These are phyloP conservation scores for Coffea humblotiana DNA, from an alignment of 305 asterid genomes.

Conservation along the genomic window DNA sequence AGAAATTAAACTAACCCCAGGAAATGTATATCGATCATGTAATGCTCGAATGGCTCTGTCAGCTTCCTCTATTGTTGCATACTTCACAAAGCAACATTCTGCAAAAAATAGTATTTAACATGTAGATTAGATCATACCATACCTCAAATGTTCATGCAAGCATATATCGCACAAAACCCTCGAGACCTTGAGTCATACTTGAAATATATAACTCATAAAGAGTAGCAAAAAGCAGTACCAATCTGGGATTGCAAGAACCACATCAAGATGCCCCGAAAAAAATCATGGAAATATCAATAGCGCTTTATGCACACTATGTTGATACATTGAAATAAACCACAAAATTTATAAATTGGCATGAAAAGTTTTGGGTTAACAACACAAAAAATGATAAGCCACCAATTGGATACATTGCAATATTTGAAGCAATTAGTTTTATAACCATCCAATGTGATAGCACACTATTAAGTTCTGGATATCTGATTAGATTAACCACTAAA, in stretches of 20 bases:
- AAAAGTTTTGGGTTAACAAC: not conserved
- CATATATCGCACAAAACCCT: not conserved
- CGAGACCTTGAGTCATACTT: not conserved
- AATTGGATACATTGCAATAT: no score
- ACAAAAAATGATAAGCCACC: not conserved
- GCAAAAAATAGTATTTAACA: constrained; percentile 19
- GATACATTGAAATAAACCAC: not conserved
- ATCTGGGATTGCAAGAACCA: not conserved
- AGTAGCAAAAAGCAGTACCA: not conserved
- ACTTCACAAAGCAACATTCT: constrained; percentile 92
- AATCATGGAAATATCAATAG: constrained; percentile 2
- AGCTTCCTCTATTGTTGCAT: constrained; percentile 65
- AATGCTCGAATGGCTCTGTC: constrained; percentile 66
- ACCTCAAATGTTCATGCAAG: not conserved
- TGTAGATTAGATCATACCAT: not conserved
- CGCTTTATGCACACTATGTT: not conserved
- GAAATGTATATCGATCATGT: constrained; percentile 55
- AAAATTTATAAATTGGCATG: not conserved
- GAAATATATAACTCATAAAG: not conserved
- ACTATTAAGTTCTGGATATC: not conserved
- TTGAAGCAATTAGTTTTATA: no score
- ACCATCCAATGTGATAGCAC: not conserved
- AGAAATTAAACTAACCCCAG: constrained; percentile 62
- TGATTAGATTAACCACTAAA: not conserved
- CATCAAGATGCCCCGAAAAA: not conserved